A percentile compares a stretch with the other conserved stretches of the same genome.
Evolutionary conservation across 768 basidiomycete species (phyloP).

Genomic region (Tulasnella sp.): DNA sequence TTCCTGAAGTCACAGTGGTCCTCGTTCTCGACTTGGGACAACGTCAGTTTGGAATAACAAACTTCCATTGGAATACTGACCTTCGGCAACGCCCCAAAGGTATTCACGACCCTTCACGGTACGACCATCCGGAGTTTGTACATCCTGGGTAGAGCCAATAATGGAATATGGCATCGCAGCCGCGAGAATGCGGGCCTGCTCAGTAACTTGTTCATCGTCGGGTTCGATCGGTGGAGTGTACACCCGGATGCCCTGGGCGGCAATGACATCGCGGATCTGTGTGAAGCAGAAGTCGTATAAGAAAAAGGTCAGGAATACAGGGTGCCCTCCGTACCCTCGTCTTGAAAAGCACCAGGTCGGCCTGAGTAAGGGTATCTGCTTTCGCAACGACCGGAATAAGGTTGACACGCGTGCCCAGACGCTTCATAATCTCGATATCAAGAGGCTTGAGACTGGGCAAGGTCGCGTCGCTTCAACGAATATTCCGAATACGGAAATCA

Average conservation of each 20-base stretch:
- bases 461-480: conserved; percentile 16
- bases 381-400: conserved; percentile 96
- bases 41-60: not conserved
- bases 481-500: conserved; percentile 8
- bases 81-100: conserved; percentile 99
- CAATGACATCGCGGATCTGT: conserved; percentile 78
- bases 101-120: conserved; percentile 96
- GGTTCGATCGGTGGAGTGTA: conserved; percentile 87
- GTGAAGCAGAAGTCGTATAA: not conserved
- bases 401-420: conserved; percentile 94
- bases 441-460: conserved; percentile 73
- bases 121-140: conserved; percentile 80
- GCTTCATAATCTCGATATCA: conserved; percentile 99
- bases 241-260: conserved; percentile 86
- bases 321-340: conserved; percentile 44
- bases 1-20: conserved; percentile 99
- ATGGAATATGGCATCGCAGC: conserved; percentile 97
- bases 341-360: conserved; percentile 85
- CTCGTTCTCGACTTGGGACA: conserved; percentile 80
- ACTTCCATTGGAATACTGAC: conserved; percentile 32
- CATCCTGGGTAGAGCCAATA: conserved; percentile 93
- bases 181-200: conserved; percentile 76
- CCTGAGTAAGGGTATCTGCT: conserved; percentile 93
- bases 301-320: not conserved
- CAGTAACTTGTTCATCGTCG: conserved; percentile 75